Conservation (phyloP, 192 early-diverging fungal genomes). For the Pilobolus umbonatus region DNA sequence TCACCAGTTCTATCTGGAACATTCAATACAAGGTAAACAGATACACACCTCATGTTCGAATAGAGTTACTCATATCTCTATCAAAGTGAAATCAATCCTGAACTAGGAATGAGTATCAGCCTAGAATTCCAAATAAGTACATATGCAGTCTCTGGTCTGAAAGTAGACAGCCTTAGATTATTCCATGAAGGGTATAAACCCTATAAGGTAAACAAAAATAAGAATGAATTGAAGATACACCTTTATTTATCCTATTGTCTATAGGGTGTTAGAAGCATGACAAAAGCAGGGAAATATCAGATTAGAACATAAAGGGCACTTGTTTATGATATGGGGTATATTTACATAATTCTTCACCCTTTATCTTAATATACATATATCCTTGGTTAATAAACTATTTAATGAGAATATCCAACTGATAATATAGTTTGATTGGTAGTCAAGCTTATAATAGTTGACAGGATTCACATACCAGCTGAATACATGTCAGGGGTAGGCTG, state of each 20-base stretch:
- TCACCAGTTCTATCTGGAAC: slow-evolving; percentile 60
- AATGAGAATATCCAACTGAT: too few relatives aligned
- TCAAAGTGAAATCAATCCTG: slow-evolving; percentile 40
- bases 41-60: not conserved
- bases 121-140: slow-evolving; percentile 68
- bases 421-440: too few relatives aligned
- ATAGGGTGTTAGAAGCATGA: slow-evolving; percentile 51
- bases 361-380: too few relatives aligned
- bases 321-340: too few relatives aligned
- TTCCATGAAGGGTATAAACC: slow-evolving; percentile 74
- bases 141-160: slow-evolving; percentile 65
- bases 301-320: slow-evolving; percentile 52
- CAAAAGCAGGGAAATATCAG: slow-evolving; percentile 60
- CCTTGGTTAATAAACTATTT: too few relatives aligned
- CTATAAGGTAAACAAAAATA: slow-evolving; percentile 66
- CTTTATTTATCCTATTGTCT: slow-evolving; percentile 1
- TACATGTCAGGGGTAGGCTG: too few relatives aligned
- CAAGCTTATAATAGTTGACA: too few relatives aligned
- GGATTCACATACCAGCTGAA: too few relatives aligned
- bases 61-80: not conserved
- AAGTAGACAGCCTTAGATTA: slow-evolving; percentile 64
- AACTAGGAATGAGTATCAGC: slow-evolving; percentile 49
- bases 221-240: not conserved
- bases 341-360: too few relatives aligned
- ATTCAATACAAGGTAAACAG: slow-evolving; percentile 39